Base-by-base conservation (phyloP, 257 asterid species). In the Penstemon eatonii region DNA sequence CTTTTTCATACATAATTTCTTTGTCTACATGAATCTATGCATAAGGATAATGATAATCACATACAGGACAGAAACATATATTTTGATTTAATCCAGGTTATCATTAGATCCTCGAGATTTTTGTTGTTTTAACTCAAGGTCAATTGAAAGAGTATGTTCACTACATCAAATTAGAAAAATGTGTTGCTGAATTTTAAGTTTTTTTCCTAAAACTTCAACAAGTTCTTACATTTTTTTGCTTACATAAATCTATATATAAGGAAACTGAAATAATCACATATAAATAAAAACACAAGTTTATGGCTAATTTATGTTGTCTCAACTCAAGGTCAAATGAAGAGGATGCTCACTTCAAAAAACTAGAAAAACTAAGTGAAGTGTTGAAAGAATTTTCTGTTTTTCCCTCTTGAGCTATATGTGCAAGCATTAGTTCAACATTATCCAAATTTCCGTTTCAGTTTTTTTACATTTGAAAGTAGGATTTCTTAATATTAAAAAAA, bases 91-190 rank as follows among this genome's bases (percentile, higher is more conserved):
- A 39, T 25, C 51, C 15, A 11, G 3, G 52, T 43, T 12, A 56
- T 7, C 41, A 59, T 36, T 52, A 38, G 59, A 54, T 62, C 54
- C 56, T 60, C 8, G 37, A 42, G 68, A 54, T 18, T 45, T 8
- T 15, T 41, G 41, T 66, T 42, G 50, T n/a, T 25, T 25, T 25
- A 25, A 25, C 68, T 60, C 60, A 56, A 51, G 11, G 60, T 53
- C 25, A 42, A 58, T 25, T 58, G 65, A 43, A 39, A 18, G 72
- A 57, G 18, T 49, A 72, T 58, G 71, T 42, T 66, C 40, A 3
- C 33, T 25, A 6, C 43, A 45, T 7, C 46, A 56, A 12, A 41
- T 15, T 45, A 19, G 4, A 69, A 66, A 46, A 69, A 47, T 63
- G 61, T 8, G 58, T 25, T 25, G 33, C 33, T 25, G 33, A 25